A percentile compares a stretch with the other conserved stretches of the same genome.
Evolutionary conservation across 768 basidiomycete species (phyloP).

Genomic region (Butyriboletus loyo): DNA sequence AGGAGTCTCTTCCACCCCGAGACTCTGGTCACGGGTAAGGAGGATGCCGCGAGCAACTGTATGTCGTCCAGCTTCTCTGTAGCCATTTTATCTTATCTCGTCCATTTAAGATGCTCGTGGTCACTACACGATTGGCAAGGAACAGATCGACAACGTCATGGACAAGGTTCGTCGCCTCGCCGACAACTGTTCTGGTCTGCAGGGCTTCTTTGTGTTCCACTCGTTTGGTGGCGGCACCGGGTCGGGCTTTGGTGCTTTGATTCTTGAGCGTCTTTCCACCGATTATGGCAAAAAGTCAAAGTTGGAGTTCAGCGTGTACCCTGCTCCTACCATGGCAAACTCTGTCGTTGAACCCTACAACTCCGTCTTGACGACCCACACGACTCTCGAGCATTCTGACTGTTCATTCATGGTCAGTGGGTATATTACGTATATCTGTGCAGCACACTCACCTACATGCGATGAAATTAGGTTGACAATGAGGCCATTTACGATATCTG

Average conservation of each 20-base stretch:
- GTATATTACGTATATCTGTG: slow-evolving; percentile 4
- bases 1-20: slow-evolving; percentile 98
- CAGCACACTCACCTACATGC: slow-evolving; percentile 1
- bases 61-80: slow-evolving; percentile 20
- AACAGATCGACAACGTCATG: slow-evolving; percentile 94
- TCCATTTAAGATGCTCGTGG: slow-evolving; percentile 80
- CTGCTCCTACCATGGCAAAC: slow-evolving; percentile 87
- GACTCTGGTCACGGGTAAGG: slow-evolving; percentile 97
- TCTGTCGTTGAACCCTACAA: slow-evolving; percentile 99
- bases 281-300: slow-evolving; percentile 99
- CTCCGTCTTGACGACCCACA: slow-evolving; percentile 94
- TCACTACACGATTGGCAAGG: slow-evolving; percentile 98
- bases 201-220: slow-evolving; percentile 99
- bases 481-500: slow-evolving; percentile 75
- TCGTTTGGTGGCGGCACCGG: slow-evolving; percentile 99
- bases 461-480: slow-evolving; percentile 61
- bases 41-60: slow-evolving; percentile 99
- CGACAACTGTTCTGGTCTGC: slow-evolving; percentile 94
- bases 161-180: slow-evolving; percentile 93
- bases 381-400: slow-evolving; percentile 97
- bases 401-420: slow-evolving; percentile 93
- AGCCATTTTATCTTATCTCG: neutral
- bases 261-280: slow-evolving; percentile 91
- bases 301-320: slow-evolving; percentile 97
- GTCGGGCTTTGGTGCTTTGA: slow-evolving; percentile 95